phyloP scores from a whole-genome alignment of 2,329 filamentous ascomycete species.

The Albophoma yamanashiensis region DNA sequence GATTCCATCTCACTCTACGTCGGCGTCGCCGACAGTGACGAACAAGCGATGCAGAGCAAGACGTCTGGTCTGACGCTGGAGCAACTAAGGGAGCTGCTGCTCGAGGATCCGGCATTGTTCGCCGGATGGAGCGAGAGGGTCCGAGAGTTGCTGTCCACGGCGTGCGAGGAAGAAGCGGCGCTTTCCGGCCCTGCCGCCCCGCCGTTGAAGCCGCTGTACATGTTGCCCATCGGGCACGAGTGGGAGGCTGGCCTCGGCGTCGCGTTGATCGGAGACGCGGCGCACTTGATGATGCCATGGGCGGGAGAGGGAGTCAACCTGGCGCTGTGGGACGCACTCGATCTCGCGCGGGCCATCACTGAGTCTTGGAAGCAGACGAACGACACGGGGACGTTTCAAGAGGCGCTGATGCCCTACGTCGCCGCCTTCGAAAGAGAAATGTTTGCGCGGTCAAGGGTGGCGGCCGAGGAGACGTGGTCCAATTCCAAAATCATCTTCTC shows the following conservation, averaged over 20 bases:
- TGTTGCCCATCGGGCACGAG: constrained; percentile 28
- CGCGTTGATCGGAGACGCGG: constrained; percentile 44
- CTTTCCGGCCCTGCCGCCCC: constrained; percentile 8
- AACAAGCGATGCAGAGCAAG: constrained; percentile 7
- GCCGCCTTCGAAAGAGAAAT: constrained; percentile 1
- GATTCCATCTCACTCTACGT: constrained; percentile 19
- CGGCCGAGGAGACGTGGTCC: constrained; percentile 4
- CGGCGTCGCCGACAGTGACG: constrained; percentile 13
- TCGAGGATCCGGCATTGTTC: constrained; percentile 12
- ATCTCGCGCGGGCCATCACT: constrained; percentile 26
- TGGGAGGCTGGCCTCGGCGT: constrained; percentile 31
- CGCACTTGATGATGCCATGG: constrained; percentile 40
- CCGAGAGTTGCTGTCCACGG: constrained; percentile 15
- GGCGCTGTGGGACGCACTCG: constrained; percentile 38
- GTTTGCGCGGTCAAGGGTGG: not conserved
- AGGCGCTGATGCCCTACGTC: constrained; percentile 7
- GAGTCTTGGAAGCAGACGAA: not conserved
- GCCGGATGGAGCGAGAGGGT: constrained; percentile 14
- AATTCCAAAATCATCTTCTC: constrained; percentile 3
- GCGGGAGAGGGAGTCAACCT: constrained; percentile 44
- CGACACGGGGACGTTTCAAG: constrained; percentile 4
- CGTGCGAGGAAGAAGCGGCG: constrained; percentile 13
- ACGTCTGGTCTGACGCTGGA: constrained; percentile 5
- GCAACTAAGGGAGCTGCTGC: constrained; percentile 8
- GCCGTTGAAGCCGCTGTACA: constrained; percentile 16